Evolutionary conservation across 108 stramenopile genomes (phyloP).

Genomic region (Conticribra weissflogii): DNA sequence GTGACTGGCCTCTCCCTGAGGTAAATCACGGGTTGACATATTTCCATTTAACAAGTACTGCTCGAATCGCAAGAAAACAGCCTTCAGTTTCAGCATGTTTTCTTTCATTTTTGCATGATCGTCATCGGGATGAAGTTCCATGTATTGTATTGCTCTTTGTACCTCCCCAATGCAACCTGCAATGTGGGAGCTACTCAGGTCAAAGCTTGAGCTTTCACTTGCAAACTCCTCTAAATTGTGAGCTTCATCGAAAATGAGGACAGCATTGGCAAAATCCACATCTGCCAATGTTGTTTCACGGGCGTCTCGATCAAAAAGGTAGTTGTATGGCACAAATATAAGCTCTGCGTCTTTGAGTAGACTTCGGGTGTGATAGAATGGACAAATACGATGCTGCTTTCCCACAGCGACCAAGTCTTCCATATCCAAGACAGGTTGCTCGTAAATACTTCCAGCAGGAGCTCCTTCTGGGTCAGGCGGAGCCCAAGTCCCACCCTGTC

Average conservation of each 20-base stretch:
- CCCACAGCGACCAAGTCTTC: conserved; percentile 93
- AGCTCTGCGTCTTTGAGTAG: conserved; percentile 84
- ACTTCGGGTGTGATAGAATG: conserved; percentile 91
- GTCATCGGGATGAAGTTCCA: conserved; percentile 44
- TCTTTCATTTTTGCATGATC: conserved; percentile 49
- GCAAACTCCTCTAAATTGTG: conserved; percentile 99
- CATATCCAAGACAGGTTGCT: conserved; percentile 92
- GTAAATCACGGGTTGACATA: conserved; percentile 4
- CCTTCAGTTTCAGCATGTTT: conserved; percentile 77
- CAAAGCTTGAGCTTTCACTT: conserved; percentile 92
- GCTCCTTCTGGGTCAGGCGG: not conserved
- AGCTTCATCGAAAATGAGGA: conserved; percentile 98
- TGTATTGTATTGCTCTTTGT: conserved; percentile 55
- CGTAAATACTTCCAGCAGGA: conserved; percentile 9
- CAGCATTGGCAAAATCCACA: conserved; percentile 82
- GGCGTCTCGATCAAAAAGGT: conserved; percentile 93
- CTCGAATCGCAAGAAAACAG: conserved; percentile 80
- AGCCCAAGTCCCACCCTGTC: conserved; percentile 10
- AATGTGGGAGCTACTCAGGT: conserved; percentile 81
- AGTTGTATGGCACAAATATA: conserved; percentile 98
- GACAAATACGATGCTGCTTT: conserved; percentile 82
- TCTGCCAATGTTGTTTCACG: conserved; percentile 73
- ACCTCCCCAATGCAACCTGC: conserved; percentile 82
- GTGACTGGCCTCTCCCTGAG: conserved; percentile 46
- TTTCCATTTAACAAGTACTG: conserved; percentile 62